Conservation (phyloP, 2,329 filamentous ascomycete genomes). For the Simplicillium sp. region DNA sequence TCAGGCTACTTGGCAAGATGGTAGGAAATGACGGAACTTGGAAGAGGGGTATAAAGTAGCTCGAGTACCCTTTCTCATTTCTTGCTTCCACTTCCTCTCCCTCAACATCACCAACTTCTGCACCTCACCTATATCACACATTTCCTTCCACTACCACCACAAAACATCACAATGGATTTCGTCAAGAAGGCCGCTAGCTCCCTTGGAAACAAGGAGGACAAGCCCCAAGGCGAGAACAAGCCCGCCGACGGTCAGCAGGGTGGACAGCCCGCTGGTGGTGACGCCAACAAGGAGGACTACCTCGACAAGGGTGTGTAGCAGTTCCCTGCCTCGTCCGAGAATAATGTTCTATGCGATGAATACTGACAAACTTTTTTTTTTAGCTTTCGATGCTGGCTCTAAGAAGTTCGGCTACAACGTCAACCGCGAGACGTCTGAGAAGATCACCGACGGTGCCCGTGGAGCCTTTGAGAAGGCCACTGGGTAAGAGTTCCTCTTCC, state of each 20-base stretch:
- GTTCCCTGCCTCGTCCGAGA: neutral
- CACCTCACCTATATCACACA: neutral
- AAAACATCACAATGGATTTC: constrained; percentile 25
- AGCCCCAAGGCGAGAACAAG: constrained; percentile 6
- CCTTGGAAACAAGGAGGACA: constrained; percentile 8
- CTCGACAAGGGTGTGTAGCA: constrained; percentile 24
- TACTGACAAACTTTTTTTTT: no score
- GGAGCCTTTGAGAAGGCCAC: constrained; percentile 23
- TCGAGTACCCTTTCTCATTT: no score
- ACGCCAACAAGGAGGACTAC: constrained; percentile 20
- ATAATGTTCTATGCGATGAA: neutral
- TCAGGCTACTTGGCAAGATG: no score
- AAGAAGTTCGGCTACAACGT: constrained; percentile 26
- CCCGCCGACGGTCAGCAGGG: constrained; percentile 1
- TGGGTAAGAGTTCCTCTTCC: constrained; percentile 19
- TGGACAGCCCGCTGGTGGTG: neutral
- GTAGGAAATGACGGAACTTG: no score
- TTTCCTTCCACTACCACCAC: neutral
- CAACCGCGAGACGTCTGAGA: constrained; percentile 23
- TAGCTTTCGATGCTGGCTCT: constrained; percentile 19
- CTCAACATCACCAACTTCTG: constrained; percentile 1
- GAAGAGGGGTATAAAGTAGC: no score
- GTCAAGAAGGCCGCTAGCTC: constrained; percentile 22
- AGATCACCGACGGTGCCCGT: constrained; percentile 27
- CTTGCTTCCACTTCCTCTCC: no score